These are phyloP conservation scores for Aleurites moluccanus DNA, from an alignment of 441 rosid genomes.

Conservation along the genomic window DNA sequence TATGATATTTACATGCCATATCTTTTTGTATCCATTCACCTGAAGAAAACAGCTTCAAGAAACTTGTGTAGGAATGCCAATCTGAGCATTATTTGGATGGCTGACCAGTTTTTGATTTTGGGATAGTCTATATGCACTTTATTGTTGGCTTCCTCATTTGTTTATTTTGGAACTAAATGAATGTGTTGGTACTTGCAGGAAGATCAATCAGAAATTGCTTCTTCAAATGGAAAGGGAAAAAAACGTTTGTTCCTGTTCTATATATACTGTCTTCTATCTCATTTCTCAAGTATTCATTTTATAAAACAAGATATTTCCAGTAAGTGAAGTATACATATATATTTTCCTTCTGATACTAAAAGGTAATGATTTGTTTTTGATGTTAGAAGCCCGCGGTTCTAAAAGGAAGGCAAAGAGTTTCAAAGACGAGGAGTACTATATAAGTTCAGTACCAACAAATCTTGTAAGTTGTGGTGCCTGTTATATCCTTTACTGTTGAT, in stretches of 20 bases:
- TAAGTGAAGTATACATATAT: background rate
- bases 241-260: constrained; percentile 43
- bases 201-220: constrained; percentile 36
- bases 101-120: background rate
- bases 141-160: background rate
- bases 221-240: constrained; percentile 38
- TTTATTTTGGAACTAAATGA: constrained; percentile 18
- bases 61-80: background rate
- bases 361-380: constrained; percentile 6
- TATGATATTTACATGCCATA: background rate
- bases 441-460: constrained; percentile 81
- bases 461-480: constrained; percentile 47
- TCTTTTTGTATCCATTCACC: background rate
- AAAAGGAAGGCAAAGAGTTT: constrained; percentile 76
- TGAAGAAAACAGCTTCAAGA: background rate
- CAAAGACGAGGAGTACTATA: constrained; percentile 85
- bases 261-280: background rate
- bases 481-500: constrained; percentile 9
- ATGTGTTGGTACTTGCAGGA: constrained; percentile 46
- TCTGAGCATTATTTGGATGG: background rate
- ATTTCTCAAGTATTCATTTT: background rate
- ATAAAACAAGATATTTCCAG: background rate
- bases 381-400: constrained; percentile 43
- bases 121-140: background rate
- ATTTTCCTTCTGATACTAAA: constrained; percentile 17